These are phyloP conservation scores for Pleurozium schreberi DNA, from an alignment of 225 moss, liverwort and hornwort species.

Conservation along the genomic window DNA sequence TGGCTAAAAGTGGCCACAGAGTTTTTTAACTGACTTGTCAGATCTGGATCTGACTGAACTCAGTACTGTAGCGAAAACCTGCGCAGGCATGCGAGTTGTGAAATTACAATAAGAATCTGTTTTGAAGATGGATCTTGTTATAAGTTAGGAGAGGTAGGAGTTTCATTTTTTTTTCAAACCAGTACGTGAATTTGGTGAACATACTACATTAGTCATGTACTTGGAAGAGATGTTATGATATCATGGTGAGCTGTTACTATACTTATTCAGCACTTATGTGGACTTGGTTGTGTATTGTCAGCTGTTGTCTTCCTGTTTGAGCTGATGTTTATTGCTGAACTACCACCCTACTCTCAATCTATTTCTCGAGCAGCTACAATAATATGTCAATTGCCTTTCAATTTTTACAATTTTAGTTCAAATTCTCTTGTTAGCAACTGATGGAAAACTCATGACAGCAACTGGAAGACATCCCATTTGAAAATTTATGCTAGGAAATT, in stretches of 20 bases:
- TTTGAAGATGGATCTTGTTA: not conserved
- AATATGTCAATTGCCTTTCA: not conserved
- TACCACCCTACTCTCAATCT: not conserved
- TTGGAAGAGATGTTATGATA: not conserved
- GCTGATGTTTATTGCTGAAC: not conserved
- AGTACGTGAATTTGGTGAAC: not conserved
- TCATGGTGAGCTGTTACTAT: not conserved
- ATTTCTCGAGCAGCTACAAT: not conserved
- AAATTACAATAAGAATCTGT: not conserved
- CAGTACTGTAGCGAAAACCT: not conserved
- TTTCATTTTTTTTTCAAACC: not conserved
- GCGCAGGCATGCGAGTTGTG: not conserved
- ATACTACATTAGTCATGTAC: not conserved
- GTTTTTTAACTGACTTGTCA: not conserved
- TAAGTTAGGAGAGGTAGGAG: not conserved
- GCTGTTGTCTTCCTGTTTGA: not conserved
- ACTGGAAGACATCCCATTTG: not conserved
- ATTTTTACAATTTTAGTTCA: not conserved
- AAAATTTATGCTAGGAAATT: not conserved
- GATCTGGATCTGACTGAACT: not conserved
- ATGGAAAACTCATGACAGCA: not conserved
- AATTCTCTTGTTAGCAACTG: not conserved
- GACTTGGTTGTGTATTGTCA: not conserved
- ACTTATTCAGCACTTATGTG: not conserved
- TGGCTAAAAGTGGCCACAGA: conserved; percentile 1